Conservation (phyloP, 2,329 filamentous ascomycete species). For the Cadophora malorum region DNA sequence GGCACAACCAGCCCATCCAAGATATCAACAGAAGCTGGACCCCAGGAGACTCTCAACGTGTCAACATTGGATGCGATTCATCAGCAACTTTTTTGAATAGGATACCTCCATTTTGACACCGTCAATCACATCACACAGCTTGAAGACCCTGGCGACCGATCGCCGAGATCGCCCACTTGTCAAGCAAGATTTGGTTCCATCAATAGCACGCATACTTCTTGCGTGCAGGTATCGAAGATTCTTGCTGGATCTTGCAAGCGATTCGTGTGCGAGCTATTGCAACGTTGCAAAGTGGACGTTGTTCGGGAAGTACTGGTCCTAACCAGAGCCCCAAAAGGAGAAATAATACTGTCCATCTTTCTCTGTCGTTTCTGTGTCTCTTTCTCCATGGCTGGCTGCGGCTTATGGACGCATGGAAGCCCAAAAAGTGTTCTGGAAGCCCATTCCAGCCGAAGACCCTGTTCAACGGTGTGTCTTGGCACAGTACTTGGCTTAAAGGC, state of each 20-base stretch:
- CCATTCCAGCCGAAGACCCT: not conserved
- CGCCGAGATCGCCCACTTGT: slow-evolving; percentile 1
- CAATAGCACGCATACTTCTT: slow-evolving; percentile 1
- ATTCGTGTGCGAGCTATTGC: not conserved
- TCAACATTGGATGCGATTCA: not conserved
- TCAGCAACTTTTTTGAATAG: not conserved
- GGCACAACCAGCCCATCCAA: not conserved
- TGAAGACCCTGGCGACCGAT: slow-evolving; percentile 1
- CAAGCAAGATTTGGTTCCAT: not conserved
- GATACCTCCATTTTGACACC: not conserved
- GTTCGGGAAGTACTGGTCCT: not conserved
- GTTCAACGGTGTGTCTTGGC: not conserved
- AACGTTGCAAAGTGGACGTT: slow-evolving; percentile 1
- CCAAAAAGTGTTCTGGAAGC: slow-evolving; percentile 2
- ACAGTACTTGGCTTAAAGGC: not conserved
- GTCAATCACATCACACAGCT: not conserved
- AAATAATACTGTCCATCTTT: not conserved
- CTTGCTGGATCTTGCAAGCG: not conserved
- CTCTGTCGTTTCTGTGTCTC: not conserved
- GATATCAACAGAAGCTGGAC: not conserved
- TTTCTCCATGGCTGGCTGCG: not conserved
- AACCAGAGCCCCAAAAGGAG: not conserved
- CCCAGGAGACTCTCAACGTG: not conserved
- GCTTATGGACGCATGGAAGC: not conserved
- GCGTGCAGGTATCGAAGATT: not conserved